Percentiles rank a stretch among this genome's conserved stretches.
Conservation (phyloP, 139 green algal species). For the Eudorina sp. region DNA sequence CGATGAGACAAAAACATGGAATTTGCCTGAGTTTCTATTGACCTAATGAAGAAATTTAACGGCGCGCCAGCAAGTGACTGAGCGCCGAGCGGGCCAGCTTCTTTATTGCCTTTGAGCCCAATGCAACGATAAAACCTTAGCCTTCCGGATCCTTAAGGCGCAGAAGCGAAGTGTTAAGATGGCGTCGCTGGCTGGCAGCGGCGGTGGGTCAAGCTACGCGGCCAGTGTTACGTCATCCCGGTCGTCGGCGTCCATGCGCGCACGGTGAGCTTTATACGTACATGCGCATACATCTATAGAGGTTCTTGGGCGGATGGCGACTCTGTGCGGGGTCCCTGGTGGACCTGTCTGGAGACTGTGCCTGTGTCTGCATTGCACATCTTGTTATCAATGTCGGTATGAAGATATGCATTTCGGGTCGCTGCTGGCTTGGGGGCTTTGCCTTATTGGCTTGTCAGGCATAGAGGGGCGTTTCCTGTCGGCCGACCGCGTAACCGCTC, state of each 20-base stretch:
- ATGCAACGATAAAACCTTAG: too few species aligned
- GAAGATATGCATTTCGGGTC: background rate
- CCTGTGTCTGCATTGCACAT: background rate
- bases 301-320: background rate
- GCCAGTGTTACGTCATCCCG: background rate
- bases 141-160: too few species aligned
- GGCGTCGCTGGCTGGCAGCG: background rate
- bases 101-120: too few species aligned
- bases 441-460: background rate
- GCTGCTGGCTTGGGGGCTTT: background rate
- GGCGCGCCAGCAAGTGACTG: too few species aligned
- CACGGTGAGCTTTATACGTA: background rate
- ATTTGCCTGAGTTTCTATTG: too few species aligned
- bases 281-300: background rate
- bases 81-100: too few species aligned
- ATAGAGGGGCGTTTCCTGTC: background rate
- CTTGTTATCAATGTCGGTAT: background rate
- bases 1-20: too few species aligned
- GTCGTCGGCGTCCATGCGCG: background rate
- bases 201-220: conserved; percentile 13
- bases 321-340: background rate
- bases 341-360: background rate
- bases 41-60: too few species aligned
- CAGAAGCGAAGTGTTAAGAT: too few species aligned
- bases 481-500: background rate